phyloP scores from a whole-genome alignment of 2,329 filamentous ascomycete genomes.

The Diaporthe sp. region DNA sequence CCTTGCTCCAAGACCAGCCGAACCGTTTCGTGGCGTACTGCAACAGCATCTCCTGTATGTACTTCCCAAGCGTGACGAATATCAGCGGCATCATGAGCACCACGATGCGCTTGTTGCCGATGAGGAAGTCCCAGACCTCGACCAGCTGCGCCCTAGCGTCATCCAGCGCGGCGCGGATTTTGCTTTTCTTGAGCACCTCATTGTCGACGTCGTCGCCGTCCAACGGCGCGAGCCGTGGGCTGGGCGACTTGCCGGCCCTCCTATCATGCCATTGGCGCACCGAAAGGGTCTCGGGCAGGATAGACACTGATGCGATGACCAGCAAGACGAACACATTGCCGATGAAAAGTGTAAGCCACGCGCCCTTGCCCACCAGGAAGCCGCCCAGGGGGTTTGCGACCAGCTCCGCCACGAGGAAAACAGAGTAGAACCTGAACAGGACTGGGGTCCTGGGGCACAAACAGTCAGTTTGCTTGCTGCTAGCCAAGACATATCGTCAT shows the following conservation, averaged over 20 bases:
- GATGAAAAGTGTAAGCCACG: slow-evolving; percentile 56
- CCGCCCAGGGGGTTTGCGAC: slow-evolving; percentile 56
- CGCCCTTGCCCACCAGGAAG: slow-evolving; percentile 52
- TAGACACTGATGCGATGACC: slow-evolving; percentile 46
- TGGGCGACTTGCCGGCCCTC: slow-evolving; percentile 27
- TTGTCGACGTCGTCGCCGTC: background rate
- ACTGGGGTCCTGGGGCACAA: slow-evolving; percentile 49
- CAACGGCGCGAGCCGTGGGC: background rate
- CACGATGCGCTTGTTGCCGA: slow-evolving; percentile 53
- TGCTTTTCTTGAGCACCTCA: slow-evolving; percentile 29
- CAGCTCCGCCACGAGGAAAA: slow-evolving; percentile 54
- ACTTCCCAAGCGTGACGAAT: slow-evolving; percentile 49
- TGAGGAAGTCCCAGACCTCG: slow-evolving; percentile 49
- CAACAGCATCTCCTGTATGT: slow-evolving; percentile 55
- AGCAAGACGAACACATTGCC: slow-evolving; percentile 48
- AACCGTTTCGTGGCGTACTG: slow-evolving; percentile 68
- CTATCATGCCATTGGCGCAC: slow-evolving; percentile 49
- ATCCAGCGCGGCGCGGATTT: slow-evolving; percentile 41
- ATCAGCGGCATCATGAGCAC: slow-evolving; percentile 54
- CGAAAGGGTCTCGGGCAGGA: slow-evolving; percentile 58
- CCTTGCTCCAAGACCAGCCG: slow-evolving; percentile 59
- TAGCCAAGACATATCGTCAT: background rate
- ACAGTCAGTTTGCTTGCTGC: slow-evolving; percentile 12
- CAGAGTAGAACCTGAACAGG: slow-evolving; percentile 56
- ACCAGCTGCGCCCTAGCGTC: slow-evolving; percentile 28